A percentile compares a stretch with the other conserved stretches of the same genome.
Evolutionary conservation across 1,139 yeast species (phyloP).

Genomic region (Yarrowia galli): DNA sequence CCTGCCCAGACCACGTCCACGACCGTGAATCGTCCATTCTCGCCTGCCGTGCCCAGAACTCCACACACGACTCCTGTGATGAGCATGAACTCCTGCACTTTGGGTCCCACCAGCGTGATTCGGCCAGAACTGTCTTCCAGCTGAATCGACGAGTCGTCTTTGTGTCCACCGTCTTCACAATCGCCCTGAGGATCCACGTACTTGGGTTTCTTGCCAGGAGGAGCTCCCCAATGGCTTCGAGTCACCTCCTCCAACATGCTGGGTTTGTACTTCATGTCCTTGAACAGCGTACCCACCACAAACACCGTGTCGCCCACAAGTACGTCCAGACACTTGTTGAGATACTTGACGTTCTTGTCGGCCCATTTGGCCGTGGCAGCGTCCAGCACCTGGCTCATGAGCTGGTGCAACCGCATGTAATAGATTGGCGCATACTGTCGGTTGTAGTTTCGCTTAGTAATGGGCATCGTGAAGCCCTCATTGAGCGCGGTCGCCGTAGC

Average conservation of each 20-base stretch:
- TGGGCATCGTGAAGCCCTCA: slow-evolving; percentile 10
- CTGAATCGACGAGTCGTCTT: slow-evolving; percentile 50
- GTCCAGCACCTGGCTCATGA: slow-evolving; percentile 63
- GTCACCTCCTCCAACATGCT: slow-evolving; percentile 84
- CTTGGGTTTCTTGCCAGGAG: slow-evolving; percentile 52
- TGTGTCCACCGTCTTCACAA: slow-evolving; percentile 55
- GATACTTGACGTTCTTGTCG: slow-evolving; percentile 53
- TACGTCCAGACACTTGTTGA: slow-evolving; percentile 79
- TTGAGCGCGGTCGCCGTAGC: neutral
- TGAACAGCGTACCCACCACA: slow-evolving; percentile 89
- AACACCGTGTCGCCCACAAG: slow-evolving; percentile 74
- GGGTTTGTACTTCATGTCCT: slow-evolving; percentile 85
- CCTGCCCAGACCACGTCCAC: slow-evolving; percentile 80
- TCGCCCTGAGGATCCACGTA: slow-evolving; percentile 61
- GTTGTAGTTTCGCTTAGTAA: slow-evolving; percentile 59
- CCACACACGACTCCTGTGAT: slow-evolving; percentile 92
- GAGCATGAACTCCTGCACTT: slow-evolving; percentile 55
- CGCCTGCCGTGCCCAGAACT: slow-evolving; percentile 82
- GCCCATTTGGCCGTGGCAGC: slow-evolving; percentile 62
- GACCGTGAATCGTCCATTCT: slow-evolving; percentile 84
- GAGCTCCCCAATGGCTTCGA: slow-evolving; percentile 54
- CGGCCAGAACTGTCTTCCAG: slow-evolving; percentile 96
- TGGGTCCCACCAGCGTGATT: slow-evolving; percentile 72
- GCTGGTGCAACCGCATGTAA: slow-evolving; percentile 63
- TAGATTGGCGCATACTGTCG: slow-evolving; percentile 81